Evolutionary conservation across 2,329 filamentous ascomycete species (phyloP), one percentile per base, ranked within the genome.

Genomic region (Emmonsiellopsis sp.): DNA sequence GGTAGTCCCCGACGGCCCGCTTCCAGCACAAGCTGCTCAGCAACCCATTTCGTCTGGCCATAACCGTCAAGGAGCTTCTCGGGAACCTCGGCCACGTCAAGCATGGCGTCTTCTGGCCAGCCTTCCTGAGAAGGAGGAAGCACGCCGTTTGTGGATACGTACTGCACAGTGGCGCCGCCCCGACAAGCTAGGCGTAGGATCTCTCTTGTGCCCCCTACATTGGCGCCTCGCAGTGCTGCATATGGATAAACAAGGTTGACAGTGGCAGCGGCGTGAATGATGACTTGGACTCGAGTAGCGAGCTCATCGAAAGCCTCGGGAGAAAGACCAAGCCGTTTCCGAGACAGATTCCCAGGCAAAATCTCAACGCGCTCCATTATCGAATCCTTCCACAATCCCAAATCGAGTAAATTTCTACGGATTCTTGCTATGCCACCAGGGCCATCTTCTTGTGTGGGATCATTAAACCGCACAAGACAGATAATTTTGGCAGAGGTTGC

Each of bases 181-280:
- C 79, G 76, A 54, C 80, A 78, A 0, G 87, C 87, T 30, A 92
- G 74, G 43, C 87, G 84, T 50, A 92, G 69, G 40, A 91, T 80
- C 65, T 91, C 86, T 42, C 80, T 75, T 0, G 87, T 90, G n/a
- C 87, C 87, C n/a, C 81, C 82, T 2, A 92, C 84, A 60, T 92
- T 92, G 54, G 86, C 81, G 50, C 79, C 81, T 51, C 86, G 79
- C 59, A 92, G 73, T 0, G 86, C 85, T 42, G 87, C 87, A 59
- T 91, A 91, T 0, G 87, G 87, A 59, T 92, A 91, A 0, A 92
- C 86, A 48, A 92, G 73, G 64, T 89, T 89, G 63, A 92, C 87
- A 0, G 84, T 87, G 5, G 87, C 87, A 30, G 83, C 87, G 37
- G 86, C 84, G 64, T 92, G 87, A 1, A 91, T 76, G 54, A 92